phyloP scores from a whole-genome alignment of 1,284 basidiomycete genomes.

The Ganoderma resinaceum region DNA sequence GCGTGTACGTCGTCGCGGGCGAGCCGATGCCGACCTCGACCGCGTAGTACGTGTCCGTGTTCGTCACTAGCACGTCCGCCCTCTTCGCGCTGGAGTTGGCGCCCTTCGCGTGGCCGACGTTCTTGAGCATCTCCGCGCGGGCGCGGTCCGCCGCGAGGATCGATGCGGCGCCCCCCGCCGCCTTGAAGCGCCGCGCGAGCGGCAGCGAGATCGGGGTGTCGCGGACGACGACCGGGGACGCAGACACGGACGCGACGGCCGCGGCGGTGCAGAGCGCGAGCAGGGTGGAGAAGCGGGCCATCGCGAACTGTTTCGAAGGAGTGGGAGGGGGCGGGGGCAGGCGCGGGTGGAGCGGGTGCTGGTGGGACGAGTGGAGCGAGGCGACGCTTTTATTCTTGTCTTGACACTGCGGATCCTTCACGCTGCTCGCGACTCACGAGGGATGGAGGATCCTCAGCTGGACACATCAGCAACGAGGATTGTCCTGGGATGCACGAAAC shows the following conservation, averaged over 20 bases:
- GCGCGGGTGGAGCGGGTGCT: neutral
- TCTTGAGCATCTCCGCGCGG: constrained; percentile 27
- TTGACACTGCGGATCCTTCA: neutral
- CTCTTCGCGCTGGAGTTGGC: constrained; percentile 15
- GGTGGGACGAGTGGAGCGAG: neutral
- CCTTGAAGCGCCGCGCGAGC: constrained; percentile 35
- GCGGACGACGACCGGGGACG: neutral
- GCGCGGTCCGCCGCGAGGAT: constrained; percentile 33
- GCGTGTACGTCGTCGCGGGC: constrained; percentile 31
- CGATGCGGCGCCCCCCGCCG: constrained; percentile 27
- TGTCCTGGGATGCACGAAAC: neutral
- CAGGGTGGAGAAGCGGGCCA: neutral
- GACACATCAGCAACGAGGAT: neutral
- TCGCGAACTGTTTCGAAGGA: neutral
- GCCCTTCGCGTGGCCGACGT: constrained; percentile 32
- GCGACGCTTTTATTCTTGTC: neutral
- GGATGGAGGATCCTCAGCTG: neutral
- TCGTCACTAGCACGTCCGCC: constrained; percentile 18
- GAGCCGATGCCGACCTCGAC: constrained; percentile 29
- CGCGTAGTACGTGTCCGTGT: constrained; percentile 32
- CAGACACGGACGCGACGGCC: neutral
- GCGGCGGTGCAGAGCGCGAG: neutral
- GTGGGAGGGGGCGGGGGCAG: neutral
- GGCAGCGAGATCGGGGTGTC: constrained; percentile 27
- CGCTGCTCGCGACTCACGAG: neutral